These are phyloP conservation scores for Coleophoma crateriformis DNA, from an alignment of 2,329 filamentous ascomycete genomes.

Conservation along the genomic window DNA sequence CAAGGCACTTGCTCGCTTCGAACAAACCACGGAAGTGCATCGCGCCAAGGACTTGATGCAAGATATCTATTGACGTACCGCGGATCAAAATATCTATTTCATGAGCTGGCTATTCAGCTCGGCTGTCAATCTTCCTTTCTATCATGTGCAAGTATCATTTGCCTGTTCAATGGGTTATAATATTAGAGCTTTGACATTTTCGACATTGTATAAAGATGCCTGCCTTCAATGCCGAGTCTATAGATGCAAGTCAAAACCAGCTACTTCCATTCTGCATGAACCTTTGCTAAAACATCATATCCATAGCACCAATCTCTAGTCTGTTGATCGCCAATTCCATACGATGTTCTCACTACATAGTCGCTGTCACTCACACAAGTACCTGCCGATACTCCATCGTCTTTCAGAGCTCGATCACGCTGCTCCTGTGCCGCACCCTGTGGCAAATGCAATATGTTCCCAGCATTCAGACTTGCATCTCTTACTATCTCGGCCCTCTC, in stretches of 20 bases:
- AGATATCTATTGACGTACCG: too few relatives aligned
- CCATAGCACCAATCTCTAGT: conserved; percentile 1
- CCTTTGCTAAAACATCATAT: background rate
- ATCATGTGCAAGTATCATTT: too few relatives aligned
- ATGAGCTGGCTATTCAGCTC: too few relatives aligned
- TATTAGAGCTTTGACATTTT: too few relatives aligned
- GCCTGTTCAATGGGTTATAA: too few relatives aligned
- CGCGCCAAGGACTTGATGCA: too few relatives aligned
- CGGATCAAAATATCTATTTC: too few relatives aligned
- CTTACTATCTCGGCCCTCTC: background rate
- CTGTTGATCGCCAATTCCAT: background rate
- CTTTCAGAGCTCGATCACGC: background rate
- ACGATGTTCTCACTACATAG: background rate
- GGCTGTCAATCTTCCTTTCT: too few relatives aligned
- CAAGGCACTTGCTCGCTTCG: too few relatives aligned
- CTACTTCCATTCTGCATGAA: background rate
- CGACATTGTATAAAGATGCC: too few relatives aligned
- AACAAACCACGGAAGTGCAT: too few relatives aligned
- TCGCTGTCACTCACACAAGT: background rate
- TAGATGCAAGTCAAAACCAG: background rate
- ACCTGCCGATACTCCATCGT: background rate
- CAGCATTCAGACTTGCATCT: background rate
- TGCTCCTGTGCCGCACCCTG: background rate
- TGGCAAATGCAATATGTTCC: background rate
- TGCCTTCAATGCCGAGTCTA: too few relatives aligned